Evolutionary conservation across 257 asterid species (phyloP).

Genomic region (Ajuga chamaepitys): DNA sequence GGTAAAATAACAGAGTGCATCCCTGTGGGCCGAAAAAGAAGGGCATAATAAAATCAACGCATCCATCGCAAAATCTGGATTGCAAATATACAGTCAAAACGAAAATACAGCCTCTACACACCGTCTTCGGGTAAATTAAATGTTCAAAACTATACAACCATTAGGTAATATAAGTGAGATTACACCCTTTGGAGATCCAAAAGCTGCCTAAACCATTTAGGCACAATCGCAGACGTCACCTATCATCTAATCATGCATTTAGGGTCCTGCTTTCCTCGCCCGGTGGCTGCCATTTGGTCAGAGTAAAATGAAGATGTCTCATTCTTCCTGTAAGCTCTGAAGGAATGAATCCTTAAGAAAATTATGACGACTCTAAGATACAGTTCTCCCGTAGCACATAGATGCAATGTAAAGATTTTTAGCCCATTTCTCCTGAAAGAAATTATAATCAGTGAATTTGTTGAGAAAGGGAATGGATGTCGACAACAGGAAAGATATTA

Average conservation of each 20-base stretch:
- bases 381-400: conserved; percentile 73
- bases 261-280: not conserved
- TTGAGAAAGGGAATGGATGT: too few relatives aligned
- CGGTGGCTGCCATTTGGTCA: not conserved
- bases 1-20: too few relatives aligned
- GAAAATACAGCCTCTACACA: conserved; percentile 2
- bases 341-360: not conserved
- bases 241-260: too few relatives aligned
- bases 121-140: not conserved
- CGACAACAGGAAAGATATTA: not conserved
- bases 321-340: not conserved
- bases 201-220: conserved; percentile 14
- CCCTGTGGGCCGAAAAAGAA: too few relatives aligned
- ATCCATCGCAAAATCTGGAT: conserved; percentile 7
- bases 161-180: too few relatives aligned
- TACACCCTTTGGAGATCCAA: conserved; percentile 20
- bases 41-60: too few relatives aligned
- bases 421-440: conserved; percentile 75
- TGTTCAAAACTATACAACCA: conserved; percentile 21
- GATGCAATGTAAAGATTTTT: conserved; percentile 83
- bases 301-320: not conserved
- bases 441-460: not conserved
- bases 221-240: conserved; percentile 13
- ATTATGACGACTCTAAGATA: conserved; percentile 34
- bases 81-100: conserved; percentile 13